Percentiles rank a stretch among this genome's conserved stretches.
phyloP scores from a whole-genome alignment of 805 yeast genomes.

The Yarrowia deformans region DNA sequence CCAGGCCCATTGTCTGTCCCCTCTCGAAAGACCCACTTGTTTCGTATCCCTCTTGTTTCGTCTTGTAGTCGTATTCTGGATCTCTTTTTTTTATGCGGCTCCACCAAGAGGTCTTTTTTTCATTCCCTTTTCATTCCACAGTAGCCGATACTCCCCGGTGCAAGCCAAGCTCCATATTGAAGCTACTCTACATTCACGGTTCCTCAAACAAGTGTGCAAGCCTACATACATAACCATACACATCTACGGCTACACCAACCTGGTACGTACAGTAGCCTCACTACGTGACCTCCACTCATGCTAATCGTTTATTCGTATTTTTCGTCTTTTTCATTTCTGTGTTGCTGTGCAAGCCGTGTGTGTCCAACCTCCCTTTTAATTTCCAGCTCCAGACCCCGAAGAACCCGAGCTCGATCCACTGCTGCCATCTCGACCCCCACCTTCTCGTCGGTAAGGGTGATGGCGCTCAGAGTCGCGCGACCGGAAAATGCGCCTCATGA shows the following conservation, averaged over 20 bases:
- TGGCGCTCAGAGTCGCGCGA: slow-evolving; percentile 18
- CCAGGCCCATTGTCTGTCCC: neutral
- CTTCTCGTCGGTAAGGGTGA: slow-evolving; percentile 15
- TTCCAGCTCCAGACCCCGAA: neutral
- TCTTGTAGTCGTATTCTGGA: neutral
- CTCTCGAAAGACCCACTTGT: neutral
- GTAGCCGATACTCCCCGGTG: neutral
- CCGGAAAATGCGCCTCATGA: slow-evolving; percentile 23
- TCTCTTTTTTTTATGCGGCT: neutral
- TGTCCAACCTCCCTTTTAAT: slow-evolving; percentile 1
- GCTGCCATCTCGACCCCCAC: neutral
- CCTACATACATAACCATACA: neutral
- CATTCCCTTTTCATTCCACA: neutral
- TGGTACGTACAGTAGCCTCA: neutral
- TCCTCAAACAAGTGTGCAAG: no score
- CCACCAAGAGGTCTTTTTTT: neutral
- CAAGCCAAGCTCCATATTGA: slow-evolving; percentile 14
- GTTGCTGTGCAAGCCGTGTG: slow-evolving; percentile 6
- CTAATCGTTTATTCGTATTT: slow-evolving; percentile 11
- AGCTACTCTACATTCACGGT: neutral
- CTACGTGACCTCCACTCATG: neutral
- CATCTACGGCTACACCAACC: neutral
- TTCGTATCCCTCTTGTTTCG: neutral
- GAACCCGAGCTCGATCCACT: neutral
- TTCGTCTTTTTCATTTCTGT: neutral